phyloP scores from a whole-genome alignment of 2,329 filamentous ascomycete species.

The Bipolaris bicolor region DNA sequence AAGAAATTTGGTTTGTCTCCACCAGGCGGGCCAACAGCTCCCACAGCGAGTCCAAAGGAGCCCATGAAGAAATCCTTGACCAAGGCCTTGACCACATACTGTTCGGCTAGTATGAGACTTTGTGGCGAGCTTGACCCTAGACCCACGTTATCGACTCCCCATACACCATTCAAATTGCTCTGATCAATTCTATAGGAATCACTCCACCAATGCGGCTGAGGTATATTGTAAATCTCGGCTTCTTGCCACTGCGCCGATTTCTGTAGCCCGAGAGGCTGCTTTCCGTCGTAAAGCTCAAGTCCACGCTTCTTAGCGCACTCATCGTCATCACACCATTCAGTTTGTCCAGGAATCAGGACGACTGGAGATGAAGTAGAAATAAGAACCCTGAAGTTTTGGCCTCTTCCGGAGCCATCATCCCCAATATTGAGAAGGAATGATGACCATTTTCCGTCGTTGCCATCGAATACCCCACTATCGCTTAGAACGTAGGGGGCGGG shows the following conservation, averaged over 20 bases:
- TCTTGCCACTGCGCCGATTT: constrained; percentile 26
- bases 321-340: constrained; percentile 32
- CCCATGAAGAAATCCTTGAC: constrained; percentile 40
- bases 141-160: constrained; percentile 35
- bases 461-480: constrained; percentile 40
- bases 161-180: constrained; percentile 19
- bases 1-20: constrained; percentile 30
- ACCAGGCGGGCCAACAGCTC: constrained; percentile 12
- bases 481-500: constrained; percentile 22
- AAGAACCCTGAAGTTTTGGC: constrained; percentile 47
- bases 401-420: constrained; percentile 32
- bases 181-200: constrained; percentile 4
- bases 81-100: constrained; percentile 28
- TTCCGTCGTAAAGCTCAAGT: constrained; percentile 23
- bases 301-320: constrained; percentile 41
- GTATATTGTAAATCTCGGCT: constrained; percentile 23
- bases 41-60: constrained; percentile 35
- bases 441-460: constrained; percentile 53
- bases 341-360: constrained; percentile 33
- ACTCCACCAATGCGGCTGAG: constrained; percentile 28
- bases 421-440: constrained; percentile 51
- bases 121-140: constrained; percentile 30
- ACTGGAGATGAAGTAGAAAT: constrained; percentile 39
- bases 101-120: constrained; percentile 17
- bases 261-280: constrained; percentile 31